phyloP scores from a whole-genome alignment of 305 asterid genomes.

The Solanum hybrid region DNA sequence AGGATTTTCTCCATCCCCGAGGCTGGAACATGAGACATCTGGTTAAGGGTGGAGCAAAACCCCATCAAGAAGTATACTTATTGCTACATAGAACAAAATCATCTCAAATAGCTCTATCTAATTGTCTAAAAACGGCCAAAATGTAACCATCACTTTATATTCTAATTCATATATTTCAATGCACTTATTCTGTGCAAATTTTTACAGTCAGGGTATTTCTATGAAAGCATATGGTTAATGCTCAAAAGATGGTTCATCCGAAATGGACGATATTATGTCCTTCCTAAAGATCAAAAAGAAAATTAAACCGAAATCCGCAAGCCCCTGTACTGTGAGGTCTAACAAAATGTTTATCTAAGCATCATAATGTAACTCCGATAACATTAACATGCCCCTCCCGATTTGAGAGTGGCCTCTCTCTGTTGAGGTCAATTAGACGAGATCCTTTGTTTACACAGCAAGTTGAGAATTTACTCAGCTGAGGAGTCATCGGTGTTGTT shows the following conservation, averaged over 20 bases:
- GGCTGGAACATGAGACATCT: not conserved
- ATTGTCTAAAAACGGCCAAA: not conserved
- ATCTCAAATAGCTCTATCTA: not conserved
- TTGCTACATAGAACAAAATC: not conserved
- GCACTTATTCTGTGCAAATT: constrained; percentile 14
- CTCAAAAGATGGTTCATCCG: not conserved
- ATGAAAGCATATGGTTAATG: not conserved
- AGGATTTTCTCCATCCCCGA: not conserved
- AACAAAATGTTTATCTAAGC: not conserved
- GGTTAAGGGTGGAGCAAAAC: not conserved
- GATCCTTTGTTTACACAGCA: not conserved
- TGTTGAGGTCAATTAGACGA: constrained; percentile 1
- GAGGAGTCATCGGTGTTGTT: not conserved
- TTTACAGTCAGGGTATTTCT: not conserved
- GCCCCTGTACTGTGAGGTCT: not conserved
- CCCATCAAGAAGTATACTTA: not conserved
- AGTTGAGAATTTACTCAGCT: not conserved
- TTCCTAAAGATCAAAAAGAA: not conserved
- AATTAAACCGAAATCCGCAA: not conserved
- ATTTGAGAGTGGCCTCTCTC: not conserved
- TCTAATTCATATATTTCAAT: not conserved
- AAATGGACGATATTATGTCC: not conserved
- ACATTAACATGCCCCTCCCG: not conserved
- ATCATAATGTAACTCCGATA: not conserved
- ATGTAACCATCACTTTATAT: constrained; percentile 1